Evolutionary conservation across 208 protist genomes (phyloP), one percentile per base, ranked within the genome.

Genomic region (Trypanosoma theileri): DNA sequence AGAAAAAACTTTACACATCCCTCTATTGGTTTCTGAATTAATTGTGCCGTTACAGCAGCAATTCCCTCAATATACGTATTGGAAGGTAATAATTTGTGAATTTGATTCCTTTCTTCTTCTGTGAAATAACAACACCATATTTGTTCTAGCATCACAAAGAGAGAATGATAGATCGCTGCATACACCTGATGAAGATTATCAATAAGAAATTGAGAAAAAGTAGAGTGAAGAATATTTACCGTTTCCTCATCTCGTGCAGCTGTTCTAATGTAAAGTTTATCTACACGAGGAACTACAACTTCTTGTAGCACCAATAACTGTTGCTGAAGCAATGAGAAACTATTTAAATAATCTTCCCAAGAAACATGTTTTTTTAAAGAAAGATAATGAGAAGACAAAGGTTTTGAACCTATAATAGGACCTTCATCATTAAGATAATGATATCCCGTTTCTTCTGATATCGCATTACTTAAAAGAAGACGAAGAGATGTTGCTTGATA

Each of bases 181-280:
- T 71, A 69, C 9, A 83, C 63, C 59, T 90, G 85, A 50, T 90
- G 75, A 17, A 89, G 64, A 64, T 83, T 89, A 56, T 93, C 84
- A 13, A 91, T 61, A 40, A 87, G 73, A 69, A 78, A 86, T 72
- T 88, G 82, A 16, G 82, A 83, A 31, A 71, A 69, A 35, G 66
- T 63, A 7, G 57, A 52, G 60, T 69, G 79, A 42, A 79, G 58
- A 13, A 57, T 22, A 19, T 3, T 60, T 22, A 35, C 73, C 31
- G 73, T 69, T n/a, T 40, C 41, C 21, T 56, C 35, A 48, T 71
- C 60, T 41, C 52, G 17, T 52, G 59, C n/a, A 58, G 44, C 1
- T 56, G 14, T 14, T 21, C 31, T 24, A 64, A 59, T 50, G n/a
- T 57, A 50, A 22, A 64, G 3, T 44, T 55, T 54, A 42, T 81